These are phyloP conservation scores for Pseudomonodictys pantanalensis DNA, from an alignment of 495 filamentous ascomycete species.

Conservation along the genomic window DNA sequence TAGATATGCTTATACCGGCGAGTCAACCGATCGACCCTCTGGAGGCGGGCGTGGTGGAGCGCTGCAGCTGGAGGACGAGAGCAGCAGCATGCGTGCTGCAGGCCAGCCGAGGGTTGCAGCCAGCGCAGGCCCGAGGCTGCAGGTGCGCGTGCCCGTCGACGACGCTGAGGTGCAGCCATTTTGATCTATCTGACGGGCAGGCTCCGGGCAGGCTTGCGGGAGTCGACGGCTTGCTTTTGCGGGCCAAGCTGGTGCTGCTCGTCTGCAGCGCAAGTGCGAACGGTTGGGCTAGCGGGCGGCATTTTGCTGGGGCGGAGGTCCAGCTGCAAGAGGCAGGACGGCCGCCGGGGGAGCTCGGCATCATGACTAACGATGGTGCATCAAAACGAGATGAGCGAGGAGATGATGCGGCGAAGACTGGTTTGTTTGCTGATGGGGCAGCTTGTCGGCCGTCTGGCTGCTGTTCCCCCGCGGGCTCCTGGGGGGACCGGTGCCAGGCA, in stretches of 20 bases:
- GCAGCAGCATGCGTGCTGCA: no score
- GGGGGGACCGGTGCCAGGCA: not conserved
- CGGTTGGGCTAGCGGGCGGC: not conserved
- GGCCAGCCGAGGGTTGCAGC: no score
- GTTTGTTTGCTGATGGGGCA: no score
- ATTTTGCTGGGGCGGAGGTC: not conserved
- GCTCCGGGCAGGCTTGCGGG: no score
- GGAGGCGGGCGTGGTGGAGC: not conserved
- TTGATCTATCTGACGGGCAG: no score
- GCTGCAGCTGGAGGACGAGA: no score
- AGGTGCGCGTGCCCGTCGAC: no score
- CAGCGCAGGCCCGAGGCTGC: no score
- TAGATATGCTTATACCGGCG: slow-evolving; percentile 31
- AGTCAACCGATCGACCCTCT: slow-evolving; percentile 8
- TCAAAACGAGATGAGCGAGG: not conserved
- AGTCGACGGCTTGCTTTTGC: not conserved
- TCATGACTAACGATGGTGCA: no score
- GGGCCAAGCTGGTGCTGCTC: not conserved
- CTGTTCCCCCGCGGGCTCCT: not conserved
- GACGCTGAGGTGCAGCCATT: no score
- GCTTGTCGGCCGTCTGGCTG: no score
- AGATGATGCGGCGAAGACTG: not conserved
- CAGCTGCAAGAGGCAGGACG: slow-evolving; percentile 11
- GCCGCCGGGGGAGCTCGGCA: slow-evolving; percentile 2
- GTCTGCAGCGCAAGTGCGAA: not conserved